Conservation (phyloP, 768 basidiomycete genomes). For the Exidia glandulosa region DNA sequence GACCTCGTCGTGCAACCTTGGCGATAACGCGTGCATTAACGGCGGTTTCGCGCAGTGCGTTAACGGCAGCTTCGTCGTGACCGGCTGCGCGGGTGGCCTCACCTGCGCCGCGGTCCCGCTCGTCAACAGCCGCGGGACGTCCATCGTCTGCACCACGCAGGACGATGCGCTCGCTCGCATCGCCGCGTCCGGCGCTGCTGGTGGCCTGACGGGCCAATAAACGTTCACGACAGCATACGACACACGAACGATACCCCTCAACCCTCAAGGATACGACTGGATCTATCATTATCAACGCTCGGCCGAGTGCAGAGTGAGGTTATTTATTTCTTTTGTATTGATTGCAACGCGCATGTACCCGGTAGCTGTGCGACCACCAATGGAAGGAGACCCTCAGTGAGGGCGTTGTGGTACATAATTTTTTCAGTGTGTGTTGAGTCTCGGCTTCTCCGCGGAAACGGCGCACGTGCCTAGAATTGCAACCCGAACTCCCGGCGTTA, state of each 20-base stretch:
- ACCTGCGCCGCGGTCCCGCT: constrained; percentile 43
- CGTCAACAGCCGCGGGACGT: constrained; percentile 37
- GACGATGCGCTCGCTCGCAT: constrained; percentile 38
- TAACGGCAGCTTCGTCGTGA: constrained; percentile 17
- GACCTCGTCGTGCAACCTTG: constrained; percentile 24
- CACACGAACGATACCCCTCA: background rate
- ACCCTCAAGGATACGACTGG: background rate
- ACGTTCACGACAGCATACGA: background rate
- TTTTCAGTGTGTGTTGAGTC: too few species aligned
- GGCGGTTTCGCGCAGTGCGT: constrained; percentile 51
- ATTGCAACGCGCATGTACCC: background rate
- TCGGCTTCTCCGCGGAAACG: background rate
- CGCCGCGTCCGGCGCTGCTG: constrained; percentile 31
- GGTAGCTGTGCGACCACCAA: background rate
- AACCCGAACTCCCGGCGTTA: too few species aligned
- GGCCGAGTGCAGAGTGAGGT: background rate
- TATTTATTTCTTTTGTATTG: background rate
- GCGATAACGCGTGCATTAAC: constrained; percentile 38
- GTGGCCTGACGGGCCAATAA: constrained; percentile 27
- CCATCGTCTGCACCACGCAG: constrained; percentile 39
- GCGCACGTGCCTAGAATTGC: background rate
- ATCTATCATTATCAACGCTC: background rate
- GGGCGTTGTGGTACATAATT: background rate
- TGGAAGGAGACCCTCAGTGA: background rate
- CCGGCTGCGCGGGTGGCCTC: constrained; percentile 17